Conservation (phyloP, 345 rosid species). For the Odontarrhena argentea region DNA sequence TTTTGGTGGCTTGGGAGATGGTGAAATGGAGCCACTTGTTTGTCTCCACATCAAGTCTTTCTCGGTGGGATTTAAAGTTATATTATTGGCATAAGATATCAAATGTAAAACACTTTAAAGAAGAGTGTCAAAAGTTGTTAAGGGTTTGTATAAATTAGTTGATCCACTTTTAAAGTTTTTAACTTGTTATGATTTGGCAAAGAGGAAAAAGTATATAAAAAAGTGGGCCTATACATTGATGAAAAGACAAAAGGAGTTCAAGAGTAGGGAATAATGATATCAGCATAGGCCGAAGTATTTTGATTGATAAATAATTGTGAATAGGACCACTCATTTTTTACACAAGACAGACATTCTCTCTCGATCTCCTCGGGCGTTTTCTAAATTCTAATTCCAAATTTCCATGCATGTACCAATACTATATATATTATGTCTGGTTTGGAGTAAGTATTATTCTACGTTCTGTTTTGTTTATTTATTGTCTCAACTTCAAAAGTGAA, state of each 20-base stretch:
- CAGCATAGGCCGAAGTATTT: conserved; percentile 37
- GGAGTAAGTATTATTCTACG: neutral
- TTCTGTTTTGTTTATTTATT: neutral
- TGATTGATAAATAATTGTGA: conserved; percentile 53
- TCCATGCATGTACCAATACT: conserved; percentile 26
- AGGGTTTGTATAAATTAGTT: conserved; percentile 41
- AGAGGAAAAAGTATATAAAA: conserved; percentile 24
- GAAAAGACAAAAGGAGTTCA: conserved; percentile 45
- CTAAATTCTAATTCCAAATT: conserved; percentile 18
- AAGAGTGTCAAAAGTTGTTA: conserved; percentile 36
- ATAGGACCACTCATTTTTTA: conserved; percentile 43
- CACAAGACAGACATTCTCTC: conserved; percentile 44
- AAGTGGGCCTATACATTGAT: conserved; percentile 15
- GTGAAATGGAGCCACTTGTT: conserved; percentile 46
- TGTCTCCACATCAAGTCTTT: conserved; percentile 39
- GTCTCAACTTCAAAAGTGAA: neutral
- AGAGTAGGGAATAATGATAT: conserved; percentile 51
- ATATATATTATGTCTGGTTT: neutral
- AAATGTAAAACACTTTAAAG: conserved; percentile 34
- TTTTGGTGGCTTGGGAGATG: conserved; percentile 54
- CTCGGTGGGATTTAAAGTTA: conserved; percentile 42
- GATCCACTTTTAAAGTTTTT: conserved; percentile 27
- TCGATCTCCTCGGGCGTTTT: conserved; percentile 25
- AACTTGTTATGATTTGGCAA: conserved; percentile 40
- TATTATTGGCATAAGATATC: conserved; percentile 15